A percentile compares a stretch with the other conserved stretches of the same genome.
These are phyloP conservation scores for Globisporangium parvum DNA, from an alignment of 352 stramenopile species.

Conservation along the genomic window DNA sequence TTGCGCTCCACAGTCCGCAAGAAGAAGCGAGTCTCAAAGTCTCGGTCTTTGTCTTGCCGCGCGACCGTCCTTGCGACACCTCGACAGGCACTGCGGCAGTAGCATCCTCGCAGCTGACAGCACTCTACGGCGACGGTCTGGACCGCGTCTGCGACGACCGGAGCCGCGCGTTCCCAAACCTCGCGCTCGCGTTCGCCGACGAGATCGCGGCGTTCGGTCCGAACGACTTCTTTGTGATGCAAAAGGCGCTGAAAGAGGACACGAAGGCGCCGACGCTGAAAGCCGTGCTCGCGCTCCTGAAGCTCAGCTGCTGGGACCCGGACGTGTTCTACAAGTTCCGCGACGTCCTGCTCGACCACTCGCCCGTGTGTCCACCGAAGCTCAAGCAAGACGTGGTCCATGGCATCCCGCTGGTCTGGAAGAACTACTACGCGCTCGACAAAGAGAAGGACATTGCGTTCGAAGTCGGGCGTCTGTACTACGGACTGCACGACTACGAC, in stretches of 20 bases:
- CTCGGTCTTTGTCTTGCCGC: conserved; percentile 77
- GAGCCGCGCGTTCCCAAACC: conserved; percentile 54
- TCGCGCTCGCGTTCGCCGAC: conserved; percentile 77
- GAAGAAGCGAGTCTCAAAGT: conserved; percentile 93
- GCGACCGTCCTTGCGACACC: background rate
- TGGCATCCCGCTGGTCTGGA: conserved; percentile 84
- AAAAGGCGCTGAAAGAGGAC: conserved; percentile 86
- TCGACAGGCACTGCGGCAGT: no score
- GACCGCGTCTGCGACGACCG: conserved; percentile 59
- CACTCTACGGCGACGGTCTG: conserved; percentile 45
- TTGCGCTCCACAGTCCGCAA: conserved; percentile 90
- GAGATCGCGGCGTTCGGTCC: conserved; percentile 88
- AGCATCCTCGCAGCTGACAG: conserved; percentile 9
- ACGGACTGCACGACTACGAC: conserved; percentile 90
- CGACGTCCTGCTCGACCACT: conserved; percentile 87
- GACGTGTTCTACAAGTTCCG: conserved; percentile 96
- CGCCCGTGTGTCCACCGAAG: conserved; percentile 47
- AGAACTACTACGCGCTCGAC: conserved; percentile 92
- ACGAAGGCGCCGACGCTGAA: conserved; percentile 75
- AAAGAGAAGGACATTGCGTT: conserved; percentile 92
- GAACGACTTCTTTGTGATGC: conserved; percentile 95
- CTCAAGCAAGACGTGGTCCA: conserved; percentile 79
- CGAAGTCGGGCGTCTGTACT: conserved; percentile 89
- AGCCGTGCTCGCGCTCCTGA: conserved; percentile 86
- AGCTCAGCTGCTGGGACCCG: conserved; percentile 90